Percentiles rank a stretch among this genome's conserved stretches.
Conservation (phyloP, 176 grass and related monocot species). For the Themeda triandra region DNA sequence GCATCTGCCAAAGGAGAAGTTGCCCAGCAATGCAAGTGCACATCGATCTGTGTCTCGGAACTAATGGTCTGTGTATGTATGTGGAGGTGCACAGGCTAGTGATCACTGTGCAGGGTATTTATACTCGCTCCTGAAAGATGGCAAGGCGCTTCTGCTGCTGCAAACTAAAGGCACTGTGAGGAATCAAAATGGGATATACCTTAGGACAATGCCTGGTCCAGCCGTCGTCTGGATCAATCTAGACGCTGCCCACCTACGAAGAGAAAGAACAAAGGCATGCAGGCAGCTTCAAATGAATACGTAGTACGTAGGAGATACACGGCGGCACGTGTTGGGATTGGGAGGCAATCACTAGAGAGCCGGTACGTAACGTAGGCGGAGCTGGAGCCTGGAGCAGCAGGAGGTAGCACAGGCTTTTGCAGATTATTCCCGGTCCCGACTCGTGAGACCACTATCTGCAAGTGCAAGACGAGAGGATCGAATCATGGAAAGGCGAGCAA, state of each 20-base stretch:
- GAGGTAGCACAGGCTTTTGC: background rate
- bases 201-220: slow-evolving; percentile 14
- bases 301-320: too few species aligned
- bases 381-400: background rate
- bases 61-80: background rate
- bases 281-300: background rate
- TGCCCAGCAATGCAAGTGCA: slow-evolving; percentile 49
- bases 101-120: slow-evolving; percentile 23
- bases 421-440: background rate
- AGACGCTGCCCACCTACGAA: background rate
- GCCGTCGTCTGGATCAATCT: background rate
- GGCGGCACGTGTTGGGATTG: background rate
- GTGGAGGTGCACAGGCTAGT: background rate
- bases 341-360: too few species aligned
- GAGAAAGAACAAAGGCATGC: background rate
- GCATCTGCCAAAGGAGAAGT: slow-evolving; percentile 42
- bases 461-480: background rate
- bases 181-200: slow-evolving; percentile 22
- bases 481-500: background rate
- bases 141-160: background rate
- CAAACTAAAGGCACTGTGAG: background rate
- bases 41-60: slow-evolving; percentile 4
- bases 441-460: background rate
- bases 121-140: background rate
- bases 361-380: too few species aligned